Evolutionary conservation across 2,329 filamentous ascomycete genomes (phyloP), one percentile per base, ranked within the genome.

Genomic region (Fusarium illudens): DNA sequence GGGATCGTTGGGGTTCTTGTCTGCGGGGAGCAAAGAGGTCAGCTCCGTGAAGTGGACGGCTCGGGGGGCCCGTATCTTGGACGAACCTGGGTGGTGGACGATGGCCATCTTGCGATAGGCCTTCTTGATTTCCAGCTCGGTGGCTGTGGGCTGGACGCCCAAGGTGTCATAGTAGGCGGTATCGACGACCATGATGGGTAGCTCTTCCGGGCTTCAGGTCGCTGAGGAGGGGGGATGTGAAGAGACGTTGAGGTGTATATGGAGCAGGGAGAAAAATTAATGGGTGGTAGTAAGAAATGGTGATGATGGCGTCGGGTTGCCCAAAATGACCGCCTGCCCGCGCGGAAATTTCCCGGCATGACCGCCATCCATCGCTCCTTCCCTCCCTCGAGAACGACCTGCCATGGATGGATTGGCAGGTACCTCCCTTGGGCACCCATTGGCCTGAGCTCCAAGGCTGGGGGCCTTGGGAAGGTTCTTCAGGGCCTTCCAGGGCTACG

Each of bases 1-100:
- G 70, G 96, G 94, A 78, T 99, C 96, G 75, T 94, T 93, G 60
- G 95, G 96, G 81, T 99, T 99, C 85, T 99, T 99, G 84, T 99
- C 96, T 93, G 77, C 20, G 55, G n/a, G n/a, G 61, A 71, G 59
- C 34, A 34, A 37, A 51, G 52, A 8, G 37, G 37, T 72, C 30
- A 67, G 60, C 52, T 37, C 22, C 17, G 29, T 20, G 19, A 22
- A 42, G 29, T 12, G 13, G 22, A 56, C 9, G 13, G 62, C 58
- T 37, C 15, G 39, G 11, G 36, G 19, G 58, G 52, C 30, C 39
- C 4, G 27, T 44, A 17, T 27, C 20, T 39, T 46, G 53, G 32
- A 39, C 82, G 72, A 82, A 92, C 91, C 92, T 68, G 93, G 93
- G 79, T 97, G 95, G 75, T 97, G 93, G 72, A 94, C 88, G 79